Percentiles rank a stretch among this genome's conserved stretches.
Evolutionary conservation across 306 rosid genomes (phyloP).

Genomic region (Cotoneaster glaucophyllus): DNA sequence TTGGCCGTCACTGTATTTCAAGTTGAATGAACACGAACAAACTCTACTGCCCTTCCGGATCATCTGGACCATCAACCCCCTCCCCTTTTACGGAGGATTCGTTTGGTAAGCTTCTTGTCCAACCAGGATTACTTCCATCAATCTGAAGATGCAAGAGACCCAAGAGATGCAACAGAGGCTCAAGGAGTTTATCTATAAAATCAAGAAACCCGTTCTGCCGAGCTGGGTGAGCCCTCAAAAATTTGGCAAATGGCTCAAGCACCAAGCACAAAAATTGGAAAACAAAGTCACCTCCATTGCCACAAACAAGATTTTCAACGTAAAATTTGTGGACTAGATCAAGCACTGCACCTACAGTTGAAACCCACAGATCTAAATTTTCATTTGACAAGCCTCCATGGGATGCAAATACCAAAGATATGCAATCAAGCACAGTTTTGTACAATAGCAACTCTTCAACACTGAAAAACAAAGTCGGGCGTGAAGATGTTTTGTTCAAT

Average conservation of each 20-base stretch:
- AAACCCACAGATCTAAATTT: conserved; percentile 69
- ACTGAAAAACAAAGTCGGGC: conserved; percentile 14
- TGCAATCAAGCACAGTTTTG: conserved; percentile 52
- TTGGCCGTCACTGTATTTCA: too few relatives aligned
- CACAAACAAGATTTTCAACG: conserved; percentile 33
- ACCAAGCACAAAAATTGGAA: conserved; percentile 45
- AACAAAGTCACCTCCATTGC: conserved; percentile 38
- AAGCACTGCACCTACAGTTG: conserved; percentile 39
- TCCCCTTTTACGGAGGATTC: too few relatives aligned
- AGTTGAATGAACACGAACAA: too few relatives aligned
- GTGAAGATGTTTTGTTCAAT: conserved; percentile 19
- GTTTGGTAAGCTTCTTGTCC: conserved; percentile 37
- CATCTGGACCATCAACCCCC: too few relatives aligned
- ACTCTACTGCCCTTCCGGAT: too few relatives aligned
- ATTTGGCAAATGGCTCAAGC: conserved; percentile 77
- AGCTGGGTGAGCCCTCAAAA: conserved; percentile 55
- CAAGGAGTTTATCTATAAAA: conserved; percentile 72
- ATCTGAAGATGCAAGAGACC: conserved; percentile 45
- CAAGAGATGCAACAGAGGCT: conserved; percentile 59
- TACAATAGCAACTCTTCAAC: conserved; percentile 42
- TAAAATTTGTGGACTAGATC: conserved; percentile 50
- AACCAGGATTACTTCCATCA: conserved; percentile 29
- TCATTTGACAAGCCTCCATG: conserved; percentile 67
- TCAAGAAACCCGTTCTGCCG: conserved; percentile 61
- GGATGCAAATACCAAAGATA: conserved; percentile 64